These are phyloP conservation scores for Penicillium paradoxum DNA, from an alignment of 495 filamentous ascomycete species.

Conservation along the genomic window DNA sequence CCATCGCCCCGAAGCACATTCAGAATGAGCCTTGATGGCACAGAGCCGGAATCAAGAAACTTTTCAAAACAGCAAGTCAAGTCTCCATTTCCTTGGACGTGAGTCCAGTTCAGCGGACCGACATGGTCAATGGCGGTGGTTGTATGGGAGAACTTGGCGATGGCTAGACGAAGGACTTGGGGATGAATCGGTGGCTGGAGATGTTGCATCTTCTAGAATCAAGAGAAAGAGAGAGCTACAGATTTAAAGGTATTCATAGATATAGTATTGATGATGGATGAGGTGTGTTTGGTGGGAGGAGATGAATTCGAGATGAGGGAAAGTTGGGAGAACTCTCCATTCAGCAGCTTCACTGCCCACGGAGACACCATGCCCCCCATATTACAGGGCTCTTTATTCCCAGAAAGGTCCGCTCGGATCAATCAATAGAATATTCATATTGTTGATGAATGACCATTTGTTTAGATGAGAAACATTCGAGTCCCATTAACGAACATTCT, in stretches of 20 bases:
- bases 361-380: too few relatives aligned
- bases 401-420: too few relatives aligned
- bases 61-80: constrained; percentile 30
- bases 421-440: too few relatives aligned
- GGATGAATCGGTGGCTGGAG: constrained; percentile 1
- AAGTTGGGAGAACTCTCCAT: neutral
- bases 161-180: constrained; percentile 23
- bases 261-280: neutral
- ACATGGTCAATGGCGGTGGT: constrained; percentile 27
- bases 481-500: too few relatives aligned
- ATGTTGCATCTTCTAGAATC: neutral
- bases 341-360: neutral
- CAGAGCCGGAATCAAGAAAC: neutral
- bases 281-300: neutral
- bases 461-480: too few relatives aligned
- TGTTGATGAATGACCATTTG: too few relatives aligned
- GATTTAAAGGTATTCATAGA: neutral
- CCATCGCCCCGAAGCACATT: constrained; percentile 23
- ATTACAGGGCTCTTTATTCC: too few relatives aligned
- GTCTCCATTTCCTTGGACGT: constrained; percentile 32
- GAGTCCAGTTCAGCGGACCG: constrained; percentile 36
- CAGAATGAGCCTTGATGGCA: constrained; percentile 16
- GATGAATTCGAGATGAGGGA: neutral
- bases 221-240: neutral
- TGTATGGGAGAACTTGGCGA: constrained; percentile 44